Percentiles rank a stretch among this genome's conserved stretches.
Conservation (phyloP, 2,329 filamentous ascomycete genomes). For the Colletotrichum truncatum region DNA sequence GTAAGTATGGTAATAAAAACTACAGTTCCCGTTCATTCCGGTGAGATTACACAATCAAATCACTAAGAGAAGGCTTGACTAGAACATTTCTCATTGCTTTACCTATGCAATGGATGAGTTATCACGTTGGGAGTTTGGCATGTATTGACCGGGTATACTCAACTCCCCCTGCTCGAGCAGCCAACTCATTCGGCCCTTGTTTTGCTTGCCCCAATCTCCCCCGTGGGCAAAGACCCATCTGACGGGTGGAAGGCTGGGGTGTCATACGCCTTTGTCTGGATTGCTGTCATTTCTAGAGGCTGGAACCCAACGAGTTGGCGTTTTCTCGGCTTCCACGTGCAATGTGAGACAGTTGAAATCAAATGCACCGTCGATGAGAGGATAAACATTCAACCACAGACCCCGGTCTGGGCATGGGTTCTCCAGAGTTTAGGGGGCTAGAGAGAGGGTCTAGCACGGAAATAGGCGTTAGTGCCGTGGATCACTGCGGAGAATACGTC, state of each 20-base stretch:
- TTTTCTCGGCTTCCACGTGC: conserved; percentile 9
- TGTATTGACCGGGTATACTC: conserved; percentile 18
- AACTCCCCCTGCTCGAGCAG: conserved; percentile 2
- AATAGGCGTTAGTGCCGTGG: conserved; percentile 9
- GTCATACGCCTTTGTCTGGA: not conserved
- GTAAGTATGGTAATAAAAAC: not conserved
- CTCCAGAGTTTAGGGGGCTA: conserved; percentile 19
- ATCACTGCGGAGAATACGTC: conserved; percentile 22
- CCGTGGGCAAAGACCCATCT: not conserved
- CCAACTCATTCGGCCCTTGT: not conserved
- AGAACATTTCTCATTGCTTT: not conserved
- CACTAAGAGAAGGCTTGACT: not conserved
- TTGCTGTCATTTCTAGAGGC: not conserved
- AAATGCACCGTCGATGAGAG: conserved; percentile 10
- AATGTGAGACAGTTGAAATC: conserved; percentile 8
- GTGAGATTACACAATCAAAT: not conserved
- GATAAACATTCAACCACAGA: conserved; percentile 24
- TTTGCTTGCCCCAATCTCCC: not conserved
- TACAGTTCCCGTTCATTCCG: not conserved
- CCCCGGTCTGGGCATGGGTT: conserved; percentile 22
- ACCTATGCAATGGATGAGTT: not conserved
- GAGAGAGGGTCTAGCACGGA: conserved; percentile 22
- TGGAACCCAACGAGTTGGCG: conserved; percentile 14
- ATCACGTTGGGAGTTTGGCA: not conserved
- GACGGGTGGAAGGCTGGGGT: conserved; percentile 15